Evolutionary conservation across 2,329 filamentous ascomycete species (phyloP), one percentile per base, ranked within the genome.

Genomic region (Coniosporium tulheliwenetii): DNA sequence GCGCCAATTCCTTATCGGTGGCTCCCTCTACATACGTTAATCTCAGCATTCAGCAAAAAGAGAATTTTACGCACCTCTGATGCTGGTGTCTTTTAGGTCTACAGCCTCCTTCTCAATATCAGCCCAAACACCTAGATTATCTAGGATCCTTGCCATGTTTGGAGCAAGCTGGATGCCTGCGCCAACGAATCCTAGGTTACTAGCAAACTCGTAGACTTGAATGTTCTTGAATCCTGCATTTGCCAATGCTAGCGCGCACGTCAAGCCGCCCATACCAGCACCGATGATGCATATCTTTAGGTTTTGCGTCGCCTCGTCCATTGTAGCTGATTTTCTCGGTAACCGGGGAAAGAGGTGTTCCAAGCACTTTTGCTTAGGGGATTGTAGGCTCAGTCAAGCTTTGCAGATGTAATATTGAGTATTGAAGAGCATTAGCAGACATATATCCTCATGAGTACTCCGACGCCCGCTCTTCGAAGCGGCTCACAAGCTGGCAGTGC

Each of bases 81-180:
- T 85, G 52, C 77, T 85, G 1, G 81, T 85, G 43, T 78, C 76
- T 43, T 69, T 70, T 44, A 86, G 70, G 44, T 79, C 71, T 0
- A 83, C 82, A 2, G 81, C 80, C 55, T 86, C 81, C 32, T 66
- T 70, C 46, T 74, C 74, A 45, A 91, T 84, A 12, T 70, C 66
- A 13, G 70, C 61, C 82, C 83, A 89, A 43, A 81, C 80, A 8
- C 79, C 83, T 33, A 87, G 63, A 10, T 70, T 65, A 52, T 85
- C 78, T 10, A 91, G 68, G 8, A 91, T 81, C 2, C 81, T 73
- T 3, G 79, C 77, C 71, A 89, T 81, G 48, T 91, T 93, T 0
- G 84, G 84, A 0, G 84, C 81, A 43, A 89, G 68, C 56, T 93
- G 85, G 48, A 91, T 89, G 5, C 85, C 85, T 1, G 85, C 85